Evolutionary conservation across 2,329 filamentous ascomycete genomes (phyloP), one percentile per base, ranked within the genome.

Genomic region (Coniella vitis): DNA sequence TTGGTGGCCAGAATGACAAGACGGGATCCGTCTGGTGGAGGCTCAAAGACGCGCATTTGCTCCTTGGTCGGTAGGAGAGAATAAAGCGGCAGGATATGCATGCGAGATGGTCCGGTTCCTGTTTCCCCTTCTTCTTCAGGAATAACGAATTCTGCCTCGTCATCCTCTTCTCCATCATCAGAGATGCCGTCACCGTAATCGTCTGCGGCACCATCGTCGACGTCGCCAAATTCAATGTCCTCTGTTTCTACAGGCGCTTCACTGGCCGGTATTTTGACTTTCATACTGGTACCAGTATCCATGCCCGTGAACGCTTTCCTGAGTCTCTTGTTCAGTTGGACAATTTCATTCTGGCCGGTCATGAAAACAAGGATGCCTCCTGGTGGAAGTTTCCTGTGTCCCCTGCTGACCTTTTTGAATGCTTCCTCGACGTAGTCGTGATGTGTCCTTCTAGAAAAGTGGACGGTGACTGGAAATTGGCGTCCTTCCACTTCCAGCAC

Each of bases 361-460:
- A 98, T 69, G 60, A 98, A 98, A 1, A 97, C 89, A 19, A 98
- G 76, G 62, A 98, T 93, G 8, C 87, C 89, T 9, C 93, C 93
- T 0, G 86, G 83, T 2, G 93, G 93, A 7, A 98, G 75, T 63
- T 96, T 95, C 54, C 81, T 81, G 65, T 98, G 93, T 1, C 90
- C 93, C 61, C 83, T 82, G 56, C 81, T 84, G 36, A 98, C 83
- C 65, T 97, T 98, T 46, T 78, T 79, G 63, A 90, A 95, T 12
- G 84, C 85, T 61, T 97, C 93, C 46, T 95, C 89, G 1, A 95
- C 81, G 59, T 95, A 98, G 63, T 97, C 90, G 55, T 84, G 78
- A 38, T 85, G 78, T 3, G 93, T 97, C 53, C 79, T 81, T 42
- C 89, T 79, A 2, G 90, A 76, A 63, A 97, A 98, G 65, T 98